These are phyloP conservation scores for Monilinia vaccinii-corymbosi DNA, from an alignment of 2,329 filamentous ascomycete genomes.

Conservation along the genomic window DNA sequence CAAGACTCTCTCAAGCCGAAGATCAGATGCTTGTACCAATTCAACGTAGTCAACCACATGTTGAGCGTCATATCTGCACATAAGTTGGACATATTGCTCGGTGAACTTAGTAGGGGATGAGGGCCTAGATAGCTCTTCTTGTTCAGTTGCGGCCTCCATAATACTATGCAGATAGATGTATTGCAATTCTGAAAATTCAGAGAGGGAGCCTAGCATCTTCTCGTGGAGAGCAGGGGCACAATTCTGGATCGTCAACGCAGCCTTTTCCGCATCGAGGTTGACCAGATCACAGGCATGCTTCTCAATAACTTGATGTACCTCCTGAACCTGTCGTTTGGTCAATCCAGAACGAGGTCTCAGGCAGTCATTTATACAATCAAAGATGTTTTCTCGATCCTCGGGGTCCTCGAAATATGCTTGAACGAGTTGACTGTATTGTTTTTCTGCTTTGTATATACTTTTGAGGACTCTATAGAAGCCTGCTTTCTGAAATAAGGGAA, in stretches of 20 bases:
- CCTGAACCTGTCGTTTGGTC: conserved; percentile 59
- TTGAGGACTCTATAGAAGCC: conserved; percentile 89
- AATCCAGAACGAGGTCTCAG: conserved; percentile 56
- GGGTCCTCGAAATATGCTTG: conserved; percentile 78
- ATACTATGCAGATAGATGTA: conserved; percentile 61
- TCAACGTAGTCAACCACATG: conserved; percentile 84
- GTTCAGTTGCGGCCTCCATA: conserved; percentile 50
- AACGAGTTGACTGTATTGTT: conserved; percentile 69
- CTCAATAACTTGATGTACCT: conserved; percentile 56
- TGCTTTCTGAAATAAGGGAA: conserved; percentile 69
- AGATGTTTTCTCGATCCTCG: conserved; percentile 65
- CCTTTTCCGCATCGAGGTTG: conserved; percentile 44
- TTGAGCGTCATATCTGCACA: conserved; percentile 75
- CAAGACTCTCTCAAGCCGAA: conserved; percentile 71
- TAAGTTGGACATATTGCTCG: conserved; percentile 80
- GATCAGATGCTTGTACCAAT: conserved; percentile 62
- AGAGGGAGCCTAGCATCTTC: conserved; percentile 43
- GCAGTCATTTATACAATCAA: conserved; percentile 69
- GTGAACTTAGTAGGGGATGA: conserved; percentile 51
- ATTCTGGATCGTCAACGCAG: conserved; percentile 48
- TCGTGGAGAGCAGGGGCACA: conserved; percentile 47
- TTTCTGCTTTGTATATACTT: conserved; percentile 71
- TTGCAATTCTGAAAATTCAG: conserved; percentile 46
- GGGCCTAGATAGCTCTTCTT: conserved; percentile 30
- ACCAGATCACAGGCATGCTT: conserved; percentile 48